These are phyloP conservation scores for Aspergillus vadensis DNA, from an alignment of 2,329 filamentous ascomycete genomes.

Conservation along the genomic window DNA sequence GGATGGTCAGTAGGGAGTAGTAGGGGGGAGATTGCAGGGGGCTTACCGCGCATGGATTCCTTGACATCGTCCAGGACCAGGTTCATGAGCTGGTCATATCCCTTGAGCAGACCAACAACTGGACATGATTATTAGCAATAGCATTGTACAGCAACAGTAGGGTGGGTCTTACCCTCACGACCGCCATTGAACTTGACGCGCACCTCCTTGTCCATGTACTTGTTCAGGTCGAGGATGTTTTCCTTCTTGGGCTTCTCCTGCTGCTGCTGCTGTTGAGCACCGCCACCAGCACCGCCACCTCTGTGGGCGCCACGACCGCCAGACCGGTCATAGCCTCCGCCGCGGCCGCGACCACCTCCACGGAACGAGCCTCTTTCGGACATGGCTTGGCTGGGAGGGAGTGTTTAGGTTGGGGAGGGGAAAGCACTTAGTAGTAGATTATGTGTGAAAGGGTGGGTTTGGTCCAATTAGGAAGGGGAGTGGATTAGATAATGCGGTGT, in stretches of 20 bases:
- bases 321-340: constrained; percentile 45
- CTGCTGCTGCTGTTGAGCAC: constrained; percentile 51
- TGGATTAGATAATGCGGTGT: constrained; percentile 7
- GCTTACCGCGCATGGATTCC: constrained; percentile 80
- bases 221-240: constrained; percentile 91
- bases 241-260: constrained; percentile 92
- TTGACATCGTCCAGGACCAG: constrained; percentile 92
- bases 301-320: constrained; percentile 46
- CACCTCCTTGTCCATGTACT: constrained; percentile 97
- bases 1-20: constrained; percentile 22
- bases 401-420: neutral
- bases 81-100: constrained; percentile 97
- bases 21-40: neutral
- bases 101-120: constrained; percentile 90
- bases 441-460: constrained; percentile 9
- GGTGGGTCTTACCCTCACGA: constrained; percentile 68
- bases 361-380: constrained; percentile 57
- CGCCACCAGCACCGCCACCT: constrained; percentile 53
- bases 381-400: constrained; percentile 29
- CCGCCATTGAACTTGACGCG: constrained; percentile 96
- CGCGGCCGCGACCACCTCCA: constrained; percentile 48
- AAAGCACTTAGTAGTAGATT: neutral
- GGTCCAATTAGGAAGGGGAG: constrained; percentile 1
- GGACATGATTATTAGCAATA: neutral
- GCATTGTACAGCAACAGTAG: neutral